Evolutionary conservation across 495 filamentous ascomycete genomes (phyloP).

Genomic region (Staphylotrichum longicolle): DNA sequence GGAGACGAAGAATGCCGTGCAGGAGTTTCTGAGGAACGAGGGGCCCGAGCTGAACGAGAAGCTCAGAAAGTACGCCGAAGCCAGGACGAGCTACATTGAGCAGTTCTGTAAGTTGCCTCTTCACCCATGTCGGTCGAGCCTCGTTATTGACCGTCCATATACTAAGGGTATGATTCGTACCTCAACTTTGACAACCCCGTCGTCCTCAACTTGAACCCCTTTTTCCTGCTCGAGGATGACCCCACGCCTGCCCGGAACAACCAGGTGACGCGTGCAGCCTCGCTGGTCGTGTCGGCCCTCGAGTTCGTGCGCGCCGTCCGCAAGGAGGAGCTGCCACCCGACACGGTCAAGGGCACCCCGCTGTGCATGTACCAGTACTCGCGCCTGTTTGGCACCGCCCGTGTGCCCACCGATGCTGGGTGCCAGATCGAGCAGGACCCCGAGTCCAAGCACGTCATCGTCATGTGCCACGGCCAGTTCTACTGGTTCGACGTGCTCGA

Average conservation of each 20-base stretch:
- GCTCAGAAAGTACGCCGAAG: conserved; percentile 88
- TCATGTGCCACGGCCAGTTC: conserved; percentile 92
- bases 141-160: conserved; percentile 6
- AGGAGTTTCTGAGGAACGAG: conserved; percentile 81
- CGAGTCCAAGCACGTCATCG: conserved; percentile 84
- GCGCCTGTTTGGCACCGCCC: conserved; percentile 89
- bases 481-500: conserved; percentile 99
- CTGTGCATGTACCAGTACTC: conserved; percentile 99
- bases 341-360: conserved; percentile 76
- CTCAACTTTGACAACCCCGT: conserved; percentile 97
- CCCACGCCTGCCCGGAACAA: conserved; percentile 94
- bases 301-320: conserved; percentile 92
- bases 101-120: conserved; percentile 80
- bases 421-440: conserved; percentile 95
- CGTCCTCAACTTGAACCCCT: conserved; percentile 95
- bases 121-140: not conserved
- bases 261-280: conserved; percentile 92
- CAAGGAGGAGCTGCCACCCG: conserved; percentile 88
- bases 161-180: conserved; percentile 94
- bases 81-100: conserved; percentile 94
- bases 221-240: conserved; percentile 96
- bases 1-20: conserved; percentile 75
- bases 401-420: conserved; percentile 90
- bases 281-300: conserved; percentile 82
- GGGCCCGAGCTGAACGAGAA: conserved; percentile 84